phyloP scores from a whole-genome alignment of 2,329 filamentous ascomycete species.

The Nigrospora sphaerica region DNA sequence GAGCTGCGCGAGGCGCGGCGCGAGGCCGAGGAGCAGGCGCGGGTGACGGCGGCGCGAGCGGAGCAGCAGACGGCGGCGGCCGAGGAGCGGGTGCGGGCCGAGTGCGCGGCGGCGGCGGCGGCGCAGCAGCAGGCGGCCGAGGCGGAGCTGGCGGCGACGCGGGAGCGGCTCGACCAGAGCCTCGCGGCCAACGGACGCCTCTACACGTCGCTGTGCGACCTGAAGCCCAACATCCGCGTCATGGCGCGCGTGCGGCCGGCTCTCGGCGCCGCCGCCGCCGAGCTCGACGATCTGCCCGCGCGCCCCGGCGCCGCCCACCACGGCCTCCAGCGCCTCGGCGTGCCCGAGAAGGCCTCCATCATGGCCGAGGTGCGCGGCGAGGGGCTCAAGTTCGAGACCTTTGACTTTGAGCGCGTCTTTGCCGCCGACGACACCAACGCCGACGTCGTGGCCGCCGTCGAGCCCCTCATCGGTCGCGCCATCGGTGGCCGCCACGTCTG shows the following conservation, averaged over 20 bases:
- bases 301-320: neutral
- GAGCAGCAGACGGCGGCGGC: no score
- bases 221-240: constrained; percentile 3
- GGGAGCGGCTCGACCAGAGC: neutral
- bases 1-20: no score
- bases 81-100: no score
- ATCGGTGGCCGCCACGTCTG: constrained; percentile 2
- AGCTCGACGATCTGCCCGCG: neutral
- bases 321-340: neutral
- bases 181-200: neutral
- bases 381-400: neutral
- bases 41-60: no score
- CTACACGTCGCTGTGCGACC: constrained; percentile 1
- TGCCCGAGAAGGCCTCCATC: neutral
- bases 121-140: no score
- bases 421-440: neutral
- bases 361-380: neutral
- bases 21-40: no score
- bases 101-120: no score
- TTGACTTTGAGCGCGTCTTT: constrained; percentile 5
- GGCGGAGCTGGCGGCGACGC: no score
- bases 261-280: neutral
- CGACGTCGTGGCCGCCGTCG: constrained; percentile 3
- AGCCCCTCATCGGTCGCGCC: constrained; percentile 2
- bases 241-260: constrained; percentile 2